Percentiles rank a stretch among this genome's conserved stretches.
Conservation (phyloP, 139 green algal species). For the Chlamydomonas applanata region DNA sequence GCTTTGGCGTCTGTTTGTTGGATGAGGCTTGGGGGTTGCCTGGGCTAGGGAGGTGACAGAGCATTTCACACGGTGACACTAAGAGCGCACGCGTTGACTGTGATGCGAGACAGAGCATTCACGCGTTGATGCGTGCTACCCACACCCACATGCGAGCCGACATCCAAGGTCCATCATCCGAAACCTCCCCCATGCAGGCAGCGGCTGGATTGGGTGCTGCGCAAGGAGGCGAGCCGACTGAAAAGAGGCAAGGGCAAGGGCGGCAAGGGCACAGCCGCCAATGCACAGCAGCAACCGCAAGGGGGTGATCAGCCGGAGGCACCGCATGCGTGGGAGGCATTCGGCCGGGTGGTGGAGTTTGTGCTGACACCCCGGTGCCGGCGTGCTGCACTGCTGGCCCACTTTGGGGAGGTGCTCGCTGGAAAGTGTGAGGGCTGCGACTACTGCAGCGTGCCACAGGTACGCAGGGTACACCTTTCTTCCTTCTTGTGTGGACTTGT, state of each 20-base stretch:
- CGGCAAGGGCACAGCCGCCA: neutral
- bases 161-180: neutral
- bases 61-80: too few species aligned
- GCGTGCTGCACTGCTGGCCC: slow-evolving; percentile 44
- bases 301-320: neutral
- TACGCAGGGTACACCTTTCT: neutral
- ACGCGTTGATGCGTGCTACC: neutral
- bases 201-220: neutral
- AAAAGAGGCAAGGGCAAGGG: neutral
- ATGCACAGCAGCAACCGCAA: neutral
- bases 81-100: too few species aligned
- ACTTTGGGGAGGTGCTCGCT: slow-evolving; percentile 60
- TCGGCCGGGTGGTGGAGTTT: slow-evolving; percentile 55
- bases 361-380: slow-evolving; percentile 41
- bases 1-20: too few species aligned
- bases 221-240: neutral
- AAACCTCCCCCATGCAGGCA: neutral
- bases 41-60: too few species aligned
- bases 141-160: too few species aligned
- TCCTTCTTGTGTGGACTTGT: too few species aligned
- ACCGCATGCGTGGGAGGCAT: neutral
- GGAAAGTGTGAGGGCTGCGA: slow-evolving; percentile 50
- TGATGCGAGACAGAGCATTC: too few species aligned
- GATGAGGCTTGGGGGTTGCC: too few species aligned
- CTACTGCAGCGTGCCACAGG: slow-evolving; percentile 34